Conservation (phyloP, 1,284 basidiomycete genomes). For the Malassezia nana region DNA sequence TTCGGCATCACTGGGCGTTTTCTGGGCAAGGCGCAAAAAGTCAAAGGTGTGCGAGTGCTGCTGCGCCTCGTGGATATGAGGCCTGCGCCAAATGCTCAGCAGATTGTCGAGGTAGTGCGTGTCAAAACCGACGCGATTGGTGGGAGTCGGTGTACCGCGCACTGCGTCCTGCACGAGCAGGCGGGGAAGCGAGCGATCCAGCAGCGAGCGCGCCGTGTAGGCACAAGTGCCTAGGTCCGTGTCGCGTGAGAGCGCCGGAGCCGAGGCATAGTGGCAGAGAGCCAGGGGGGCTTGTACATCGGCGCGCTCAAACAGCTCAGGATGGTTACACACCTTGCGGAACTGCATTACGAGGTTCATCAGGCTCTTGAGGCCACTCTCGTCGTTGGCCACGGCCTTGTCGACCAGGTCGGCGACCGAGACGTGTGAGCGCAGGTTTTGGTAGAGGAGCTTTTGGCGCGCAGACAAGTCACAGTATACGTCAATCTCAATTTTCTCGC, state of each 20-base stretch:
- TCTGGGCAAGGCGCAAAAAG: conserved; percentile 63
- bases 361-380: conserved; percentile 76
- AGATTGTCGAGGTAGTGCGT: conserved; percentile 61
- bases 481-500: conserved; percentile 98
- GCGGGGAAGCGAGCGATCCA: conserved; percentile 66
- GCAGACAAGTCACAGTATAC: conserved; percentile 89
- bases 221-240: conserved; percentile 71
- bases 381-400: conserved; percentile 77
- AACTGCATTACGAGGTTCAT: conserved; percentile 99
- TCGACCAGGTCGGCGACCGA: conserved; percentile 89
- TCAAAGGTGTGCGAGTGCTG: conserved; percentile 62
- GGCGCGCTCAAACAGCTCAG: conserved; percentile 92
- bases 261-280: conserved; percentile 71
- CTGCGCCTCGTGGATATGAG: conserved; percentile 58
- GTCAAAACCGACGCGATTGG: conserved; percentile 56
- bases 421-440: conserved; percentile 77
- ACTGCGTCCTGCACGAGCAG: conserved; percentile 71
- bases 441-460: conserved; percentile 84
- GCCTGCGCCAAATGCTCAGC: conserved; percentile 82
- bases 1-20: conserved; percentile 58
- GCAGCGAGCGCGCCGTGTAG: conserved; percentile 74
- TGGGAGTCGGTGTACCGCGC: conserved; percentile 59
- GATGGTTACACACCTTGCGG: conserved; percentile 98
- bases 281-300: conserved; percentile 88
- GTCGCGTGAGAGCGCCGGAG: conserved; percentile 72